Evolutionary conservation across 805 yeast genomes (phyloP), one percentile per base, ranked within the genome.

Genomic region (Hemisphaericaspora nanyangensis): DNA sequence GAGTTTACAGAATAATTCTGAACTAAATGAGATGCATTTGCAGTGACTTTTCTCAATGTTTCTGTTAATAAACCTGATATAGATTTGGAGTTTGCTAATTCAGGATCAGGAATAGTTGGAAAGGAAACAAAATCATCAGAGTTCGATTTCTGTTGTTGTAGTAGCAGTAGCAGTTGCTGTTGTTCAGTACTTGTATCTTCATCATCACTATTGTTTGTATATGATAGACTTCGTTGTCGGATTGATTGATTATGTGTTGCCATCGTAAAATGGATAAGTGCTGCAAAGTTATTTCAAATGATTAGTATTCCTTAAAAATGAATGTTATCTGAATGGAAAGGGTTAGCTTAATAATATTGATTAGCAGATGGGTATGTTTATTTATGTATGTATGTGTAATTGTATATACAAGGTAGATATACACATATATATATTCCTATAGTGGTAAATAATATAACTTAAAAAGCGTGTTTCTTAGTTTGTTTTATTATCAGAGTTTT

Each of bases 81-180:
- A 5, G 70, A 58, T 42, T 58, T 56, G 38, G 58, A 44, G 33
- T 58, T 54, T 13, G 59, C 63, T 31, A 54, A 52, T 38, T 66
- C 65, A 2, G 73, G 72, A 49, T 68, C 72, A 6, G 73, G 70
- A 16, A 68, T 50, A 6, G 64, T 65, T 7, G 74, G 74, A 37
- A 68, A 68, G 26, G 72, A 67, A 30, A 60, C 58, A 43, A 58
- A 68, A 48, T 68, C 73, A 12, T 55, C 43, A 16, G 38, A 30
- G 25, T 13, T 35, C 31, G 8, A 12, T 27, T 8, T 19, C 12
- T 6, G 15, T 35, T 2, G n/a, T 18, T 6, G 25, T 15, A 17
- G 20, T 29, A n/a, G 18, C n/a, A 3, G 22, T 34, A 17, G 35
- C 12, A 4, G 10, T 32, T 15, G 35, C 22, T 27, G 24, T 13